Conservation (phyloP, 2,329 filamentous ascomycete genomes). For the Aspergillus floridensis region DNA sequence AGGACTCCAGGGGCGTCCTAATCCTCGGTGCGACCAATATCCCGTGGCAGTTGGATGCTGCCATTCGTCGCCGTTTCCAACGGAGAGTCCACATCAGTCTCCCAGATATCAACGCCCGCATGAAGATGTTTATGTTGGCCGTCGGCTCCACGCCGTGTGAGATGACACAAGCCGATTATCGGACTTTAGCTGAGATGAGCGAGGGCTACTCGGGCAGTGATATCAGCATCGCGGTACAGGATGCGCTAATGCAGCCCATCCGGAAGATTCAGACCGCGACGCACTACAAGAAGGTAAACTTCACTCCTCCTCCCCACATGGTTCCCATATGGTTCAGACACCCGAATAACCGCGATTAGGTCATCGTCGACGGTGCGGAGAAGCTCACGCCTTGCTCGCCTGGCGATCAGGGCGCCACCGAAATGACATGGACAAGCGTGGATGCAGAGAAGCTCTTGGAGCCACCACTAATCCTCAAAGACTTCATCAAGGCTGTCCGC, state of each 20-base stretch:
- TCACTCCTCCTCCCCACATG: background rate
- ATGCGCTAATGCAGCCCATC: constrained; percentile 95
- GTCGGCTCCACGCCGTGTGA: constrained; percentile 92
- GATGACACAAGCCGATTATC: constrained; percentile 73
- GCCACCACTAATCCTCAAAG: constrained; percentile 80
- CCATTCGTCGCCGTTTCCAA: constrained; percentile 94
- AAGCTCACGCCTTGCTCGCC: constrained; percentile 84
- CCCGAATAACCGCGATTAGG: constrained; percentile 47
- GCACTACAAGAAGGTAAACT: constrained; percentile 84
- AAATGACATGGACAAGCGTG: constrained; percentile 92
- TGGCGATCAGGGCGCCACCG: constrained; percentile 76
- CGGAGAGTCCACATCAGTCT: constrained; percentile 92
- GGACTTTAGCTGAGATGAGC: constrained; percentile 73
- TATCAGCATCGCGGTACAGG: constrained; percentile 92
- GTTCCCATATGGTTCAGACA: background rate
- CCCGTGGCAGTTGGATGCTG: constrained; percentile 95
- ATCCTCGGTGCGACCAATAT: constrained; percentile 98
- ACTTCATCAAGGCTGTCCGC: constrained; percentile 91
- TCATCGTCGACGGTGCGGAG: constrained; percentile 63
- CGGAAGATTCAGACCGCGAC: constrained; percentile 96
- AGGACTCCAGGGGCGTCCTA: constrained; percentile 88
- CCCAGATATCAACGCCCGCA: constrained; percentile 80
- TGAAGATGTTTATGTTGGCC: constrained; percentile 92
- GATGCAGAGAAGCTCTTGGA: constrained; percentile 81
- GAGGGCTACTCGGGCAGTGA: constrained; percentile 96